Evolutionary conservation across 163 green algal species (phyloP).

Genomic region (Trebouxia gelatinosa): DNA sequence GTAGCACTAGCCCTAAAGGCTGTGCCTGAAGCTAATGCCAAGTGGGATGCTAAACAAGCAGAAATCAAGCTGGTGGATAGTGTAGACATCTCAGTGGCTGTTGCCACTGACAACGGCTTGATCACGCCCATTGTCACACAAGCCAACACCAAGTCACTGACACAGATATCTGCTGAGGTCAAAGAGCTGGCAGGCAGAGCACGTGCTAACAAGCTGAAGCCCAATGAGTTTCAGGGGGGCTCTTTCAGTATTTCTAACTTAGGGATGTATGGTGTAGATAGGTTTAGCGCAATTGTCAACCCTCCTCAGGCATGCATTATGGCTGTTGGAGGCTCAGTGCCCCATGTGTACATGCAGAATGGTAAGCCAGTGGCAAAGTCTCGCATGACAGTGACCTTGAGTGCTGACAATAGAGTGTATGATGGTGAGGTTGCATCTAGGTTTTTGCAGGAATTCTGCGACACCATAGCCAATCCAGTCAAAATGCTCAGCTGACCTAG

Average conservation of each 20-base stretch:
- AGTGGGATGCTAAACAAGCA: slow-evolving; percentile 54
- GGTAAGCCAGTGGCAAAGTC: slow-evolving; percentile 34
- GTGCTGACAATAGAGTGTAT: slow-evolving; percentile 75
- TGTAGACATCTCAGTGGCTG: slow-evolving; percentile 86
- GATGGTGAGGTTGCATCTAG: slow-evolving; percentile 66
- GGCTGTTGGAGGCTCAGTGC: slow-evolving; percentile 68
- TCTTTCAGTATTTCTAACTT: slow-evolving; percentile 82
- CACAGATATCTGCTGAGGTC: slow-evolving; percentile 60
- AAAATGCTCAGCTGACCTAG: slow-evolving; percentile 54
- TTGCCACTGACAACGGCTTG: slow-evolving; percentile 84
- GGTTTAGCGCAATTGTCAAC: slow-evolving; percentile 91
- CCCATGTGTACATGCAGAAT: slow-evolving; percentile 42
- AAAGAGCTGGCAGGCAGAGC: slow-evolving; percentile 60
- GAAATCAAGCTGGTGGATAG: slow-evolving; percentile 29
- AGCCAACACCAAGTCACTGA: slow-evolving; percentile 78
- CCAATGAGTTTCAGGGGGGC: slow-evolving; percentile 84
- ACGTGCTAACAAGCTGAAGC: slow-evolving; percentile 79
- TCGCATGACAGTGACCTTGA: slow-evolving; percentile 81
- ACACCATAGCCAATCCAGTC: slow-evolving; percentile 67
- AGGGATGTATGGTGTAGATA: slow-evolving; percentile 73
- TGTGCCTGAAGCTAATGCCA: slow-evolving; percentile 75
- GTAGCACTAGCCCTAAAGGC: slow-evolving; percentile 66
- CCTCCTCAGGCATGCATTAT: slow-evolving; percentile 84
- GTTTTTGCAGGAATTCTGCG: slow-evolving; percentile 75
- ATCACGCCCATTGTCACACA: slow-evolving; percentile 94